Conservation (phyloP, 805 yeast species). For the Torulaspora quercuum region DNA sequence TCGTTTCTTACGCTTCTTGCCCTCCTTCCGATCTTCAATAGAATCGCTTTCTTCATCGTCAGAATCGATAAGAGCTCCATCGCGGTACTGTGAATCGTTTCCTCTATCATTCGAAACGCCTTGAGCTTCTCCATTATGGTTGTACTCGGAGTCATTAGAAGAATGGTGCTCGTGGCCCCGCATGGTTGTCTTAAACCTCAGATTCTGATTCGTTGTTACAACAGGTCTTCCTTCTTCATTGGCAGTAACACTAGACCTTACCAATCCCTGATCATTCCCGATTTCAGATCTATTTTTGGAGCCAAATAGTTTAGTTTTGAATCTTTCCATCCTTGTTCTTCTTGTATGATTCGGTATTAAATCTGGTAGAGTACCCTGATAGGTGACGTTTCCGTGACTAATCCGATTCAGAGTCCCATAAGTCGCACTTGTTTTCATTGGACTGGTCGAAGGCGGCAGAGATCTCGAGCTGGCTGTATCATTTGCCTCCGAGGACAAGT, state of each 20-base stretch:
- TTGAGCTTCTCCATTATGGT: too few relatives aligned
- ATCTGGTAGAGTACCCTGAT: slow-evolving; percentile 30
- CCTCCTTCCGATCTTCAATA: slow-evolving; percentile 7
- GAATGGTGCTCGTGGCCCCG: slow-evolving; percentile 19
- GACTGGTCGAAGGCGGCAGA: neutral
- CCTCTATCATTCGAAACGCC: slow-evolving; percentile 10
- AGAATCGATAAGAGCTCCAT: slow-evolving; percentile 10
- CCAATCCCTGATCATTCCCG: slow-evolving; percentile 2
- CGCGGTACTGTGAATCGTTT: slow-evolving; percentile 11
- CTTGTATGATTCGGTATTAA: slow-evolving; percentile 27
- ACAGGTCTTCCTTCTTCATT: slow-evolving; percentile 16
- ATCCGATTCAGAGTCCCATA: slow-evolving; percentile 8
- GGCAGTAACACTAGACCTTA: slow-evolving; percentile 12
- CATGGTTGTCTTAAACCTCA: slow-evolving; percentile 31
- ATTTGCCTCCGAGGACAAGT: slow-evolving; percentile 1
- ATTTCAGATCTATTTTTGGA: slow-evolving; percentile 4
- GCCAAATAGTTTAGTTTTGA: slow-evolving; percentile 17
- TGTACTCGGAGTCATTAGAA: slow-evolving; percentile 3
- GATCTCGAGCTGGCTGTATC: slow-evolving; percentile 1
- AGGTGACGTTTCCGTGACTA: slow-evolving; percentile 17
- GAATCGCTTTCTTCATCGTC: slow-evolving; percentile 19
- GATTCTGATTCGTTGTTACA: slow-evolving; percentile 14
- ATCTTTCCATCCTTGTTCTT: slow-evolving; percentile 19
- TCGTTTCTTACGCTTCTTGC: slow-evolving; percentile 13
- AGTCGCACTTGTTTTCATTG: slow-evolving; percentile 6